phyloP scores from a whole-genome alignment of 305 asterid genomes.

The Coffea humblotiana region DNA sequence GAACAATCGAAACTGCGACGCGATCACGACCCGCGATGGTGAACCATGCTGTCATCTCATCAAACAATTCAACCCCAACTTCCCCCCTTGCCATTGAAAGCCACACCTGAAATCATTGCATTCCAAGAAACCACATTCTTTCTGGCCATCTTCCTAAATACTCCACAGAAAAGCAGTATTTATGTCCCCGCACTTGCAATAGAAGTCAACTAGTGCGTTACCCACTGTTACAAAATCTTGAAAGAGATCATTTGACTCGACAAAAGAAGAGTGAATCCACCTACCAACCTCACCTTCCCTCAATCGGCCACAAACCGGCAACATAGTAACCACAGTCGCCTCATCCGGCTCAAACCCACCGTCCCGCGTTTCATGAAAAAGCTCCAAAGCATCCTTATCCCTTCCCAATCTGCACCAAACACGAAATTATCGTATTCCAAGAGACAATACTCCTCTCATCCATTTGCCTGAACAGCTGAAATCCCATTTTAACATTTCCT shows the following conservation, averaged over 20 bases:
- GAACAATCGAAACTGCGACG: too few species aligned
- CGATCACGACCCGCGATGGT: too few species aligned
- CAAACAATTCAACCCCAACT: slow-evolving; percentile 50
- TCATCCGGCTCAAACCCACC: slow-evolving; percentile 53
- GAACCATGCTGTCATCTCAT: slow-evolving; percentile 55
- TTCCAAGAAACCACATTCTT: slow-evolving; percentile 64
- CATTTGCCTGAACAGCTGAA: slow-evolving; percentile 45
- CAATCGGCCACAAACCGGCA: slow-evolving; percentile 56
- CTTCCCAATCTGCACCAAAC: slow-evolving; percentile 46
- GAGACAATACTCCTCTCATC: slow-evolving; percentile 48
- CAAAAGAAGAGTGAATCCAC: slow-evolving; percentile 46
- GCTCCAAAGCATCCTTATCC: slow-evolving; percentile 41
- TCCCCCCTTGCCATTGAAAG: slow-evolving; percentile 57
- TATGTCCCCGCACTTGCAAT: slow-evolving; percentile 52
- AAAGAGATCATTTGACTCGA: slow-evolving; percentile 41
- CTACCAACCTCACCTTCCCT: slow-evolving; percentile 48
- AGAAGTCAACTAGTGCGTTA: slow-evolving; percentile 57
- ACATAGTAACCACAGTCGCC: slow-evolving; percentile 47
- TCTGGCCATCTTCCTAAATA: slow-evolving; percentile 43
- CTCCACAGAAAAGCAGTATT: slow-evolving; percentile 37
- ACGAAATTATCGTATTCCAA: slow-evolving; percentile 65
- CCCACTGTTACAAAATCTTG: slow-evolving; percentile 46
- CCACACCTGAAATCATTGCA: slow-evolving; percentile 54
- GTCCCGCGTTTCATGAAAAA: slow-evolving; percentile 45
- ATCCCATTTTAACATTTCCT: slow-evolving; percentile 52